Evolutionary conservation across 2,329 filamentous ascomycete genomes (phyloP).

Genomic region (Ophiostoma himal-ulmi): DNA sequence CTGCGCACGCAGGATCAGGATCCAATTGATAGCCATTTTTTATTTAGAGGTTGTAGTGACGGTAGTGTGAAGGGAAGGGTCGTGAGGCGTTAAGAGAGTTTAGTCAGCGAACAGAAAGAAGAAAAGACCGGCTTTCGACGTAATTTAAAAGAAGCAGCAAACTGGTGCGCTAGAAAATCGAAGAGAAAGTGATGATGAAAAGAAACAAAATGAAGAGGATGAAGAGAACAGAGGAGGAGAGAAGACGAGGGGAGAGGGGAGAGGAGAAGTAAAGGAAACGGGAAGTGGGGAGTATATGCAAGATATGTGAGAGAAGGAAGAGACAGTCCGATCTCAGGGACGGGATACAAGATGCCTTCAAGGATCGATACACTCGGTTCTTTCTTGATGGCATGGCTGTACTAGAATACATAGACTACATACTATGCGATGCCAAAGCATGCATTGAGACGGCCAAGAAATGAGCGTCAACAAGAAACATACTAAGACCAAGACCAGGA

Average conservation of each 20-base stretch:
- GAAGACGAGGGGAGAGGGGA: constrained; percentile 16
- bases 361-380: background rate
- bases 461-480: constrained; percentile 8
- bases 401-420: background rate
- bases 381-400: background rate
- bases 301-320: constrained; percentile 4
- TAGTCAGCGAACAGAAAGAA: constrained; percentile 20
- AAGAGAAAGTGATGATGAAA: constrained; percentile 10
- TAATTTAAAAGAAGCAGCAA: constrained; percentile 25
- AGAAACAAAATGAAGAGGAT: constrained; percentile 24
- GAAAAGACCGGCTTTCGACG: constrained; percentile 22
- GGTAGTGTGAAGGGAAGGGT: background rate
- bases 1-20: constrained; percentile 41
- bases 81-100: background rate
- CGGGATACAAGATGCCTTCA: background rate
- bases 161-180: constrained; percentile 31
- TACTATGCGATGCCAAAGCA: background rate
- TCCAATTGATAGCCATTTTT: constrained; percentile 37
- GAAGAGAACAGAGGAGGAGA: constrained; percentile 20
- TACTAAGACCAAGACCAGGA: constrained; percentile 8
- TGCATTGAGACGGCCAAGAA: background rate
- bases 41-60: background rate
- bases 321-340: background rate
- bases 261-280: constrained; percentile 19
- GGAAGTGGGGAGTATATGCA: constrained; percentile 11